Evolutionary conservation across 2,329 filamentous ascomycete species (phyloP), one percentile per base, ranked within the genome.

Genomic region (Colletotrichum sp.): DNA sequence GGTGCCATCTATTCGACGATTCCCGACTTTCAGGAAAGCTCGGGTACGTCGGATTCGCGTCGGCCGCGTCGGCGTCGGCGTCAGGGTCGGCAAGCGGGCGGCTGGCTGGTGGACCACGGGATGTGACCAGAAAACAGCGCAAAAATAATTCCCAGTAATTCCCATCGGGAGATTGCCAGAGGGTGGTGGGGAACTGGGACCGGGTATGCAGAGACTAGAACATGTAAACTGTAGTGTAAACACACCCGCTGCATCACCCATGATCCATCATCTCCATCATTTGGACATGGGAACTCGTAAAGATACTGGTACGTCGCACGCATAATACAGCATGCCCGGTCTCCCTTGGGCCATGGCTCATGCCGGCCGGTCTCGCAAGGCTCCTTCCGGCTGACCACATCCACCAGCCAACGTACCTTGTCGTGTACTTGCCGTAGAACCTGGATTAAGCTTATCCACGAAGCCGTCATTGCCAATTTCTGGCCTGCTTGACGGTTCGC

Each of bases 41-140:
- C 65, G 71, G 71, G 57, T 57, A 70, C 24, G 18, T 73, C 71
- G 68, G 72, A 21, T 28, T 75, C 68, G 68, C 36, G 49, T 75
- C 72, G 68, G 68, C 44, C 26, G 59, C 44, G 26, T 74, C 71
- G 57, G 71, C 24, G 62, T 72, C 69, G 62, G 52, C 52, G n/a
- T 68, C 70, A 36, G 52, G 32, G 26, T 39, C 66, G 44, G 32
- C 55, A 70, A 32, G 26, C 57, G 68, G 68, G 68, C 68, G 68
- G 57, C 32, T 70, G 26, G 24, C 32, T 70, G 26, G 24, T 49
- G 36, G 26, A 8, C 21, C 30, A 68, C 49, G 66, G 26, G 66
- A 26, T 30, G 34, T 8, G 32, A 21, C 26, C 8, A 49, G 55
- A 59, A 44, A 62, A 69, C 8, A 69, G 10, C 55, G 52, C 67